These are phyloP conservation scores for Colletotrichum sp. DNA, from an alignment of 2,329 filamentous ascomycete genomes.

Conservation along the genomic window DNA sequence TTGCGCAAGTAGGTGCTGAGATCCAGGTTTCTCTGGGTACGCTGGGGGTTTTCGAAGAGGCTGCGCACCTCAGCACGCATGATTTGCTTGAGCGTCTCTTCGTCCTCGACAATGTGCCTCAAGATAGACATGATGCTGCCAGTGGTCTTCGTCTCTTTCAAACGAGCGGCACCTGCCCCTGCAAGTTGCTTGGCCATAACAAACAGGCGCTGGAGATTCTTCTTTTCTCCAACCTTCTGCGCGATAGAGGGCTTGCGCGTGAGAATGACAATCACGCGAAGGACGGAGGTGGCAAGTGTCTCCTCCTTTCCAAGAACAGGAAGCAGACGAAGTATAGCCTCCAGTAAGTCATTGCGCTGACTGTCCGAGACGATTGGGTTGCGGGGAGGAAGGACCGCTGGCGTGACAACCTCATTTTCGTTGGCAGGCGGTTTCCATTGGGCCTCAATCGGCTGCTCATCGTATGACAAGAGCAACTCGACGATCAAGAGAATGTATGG, in stretches of 20 bases:
- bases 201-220: conserved; percentile 87
- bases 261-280: conserved; percentile 84
- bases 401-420: conserved; percentile 52
- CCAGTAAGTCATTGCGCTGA: conserved; percentile 74
- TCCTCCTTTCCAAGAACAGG: conserved; percentile 89
- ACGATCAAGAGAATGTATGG: conserved; percentile 88
- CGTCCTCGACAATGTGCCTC: conserved; percentile 93
- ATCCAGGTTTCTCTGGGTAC: conserved; percentile 65
- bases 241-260: conserved; percentile 81
- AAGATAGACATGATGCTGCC: conserved; percentile 82
- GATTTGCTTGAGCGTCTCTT: conserved; percentile 86
- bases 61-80: conserved; percentile 88
- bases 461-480: conserved; percentile 88
- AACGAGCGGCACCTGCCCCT: conserved; percentile 75
- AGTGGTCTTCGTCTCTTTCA: conserved; percentile 61
- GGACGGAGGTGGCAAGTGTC: conserved; percentile 79
- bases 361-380: conserved; percentile 63
- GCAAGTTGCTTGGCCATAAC: conserved; percentile 94
- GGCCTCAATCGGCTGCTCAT: conserved; percentile 79
- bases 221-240: conserved; percentile 80
- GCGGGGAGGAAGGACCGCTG: conserved; percentile 53
- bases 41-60: conserved; percentile 67
- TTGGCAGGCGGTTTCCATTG: conserved; percentile 68
- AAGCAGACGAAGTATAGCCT: conserved; percentile 80
- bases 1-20: conserved; percentile 75